Percentiles rank a stretch among this genome's conserved stretches.
phyloP scores from a whole-genome alignment of 345 rosid species.

The Arabis alpina region DNA sequence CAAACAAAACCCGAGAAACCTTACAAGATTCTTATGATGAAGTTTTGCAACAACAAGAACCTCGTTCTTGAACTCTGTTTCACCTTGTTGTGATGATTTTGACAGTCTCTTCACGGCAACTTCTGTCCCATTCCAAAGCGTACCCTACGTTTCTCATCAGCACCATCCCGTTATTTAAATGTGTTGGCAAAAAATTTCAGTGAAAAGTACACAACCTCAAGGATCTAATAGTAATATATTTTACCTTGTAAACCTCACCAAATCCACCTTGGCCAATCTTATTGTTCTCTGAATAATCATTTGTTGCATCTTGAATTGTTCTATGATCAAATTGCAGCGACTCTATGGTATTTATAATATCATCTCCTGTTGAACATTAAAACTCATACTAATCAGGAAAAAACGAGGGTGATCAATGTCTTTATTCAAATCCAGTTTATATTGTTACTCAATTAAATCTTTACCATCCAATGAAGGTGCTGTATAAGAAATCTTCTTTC shows the following conservation, averaged over 20 bases:
- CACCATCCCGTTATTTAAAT: background rate
- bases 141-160: background rate
- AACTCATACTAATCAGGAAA: background rate
- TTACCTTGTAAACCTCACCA: slow-evolving; percentile 65
- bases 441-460: background rate
- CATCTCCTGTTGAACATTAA: slow-evolving; percentile 32
- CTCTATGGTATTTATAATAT: slow-evolving; percentile 43
- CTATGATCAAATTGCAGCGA: slow-evolving; percentile 51
- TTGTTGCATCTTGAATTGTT: slow-evolving; percentile 50
- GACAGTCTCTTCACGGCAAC: slow-evolving; percentile 32
- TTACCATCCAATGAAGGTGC: slow-evolving; percentile 42
- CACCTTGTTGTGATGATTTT: slow-evolving; percentile 30
- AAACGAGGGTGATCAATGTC: background rate
- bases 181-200: background rate
- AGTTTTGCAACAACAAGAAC: slow-evolving; percentile 33
- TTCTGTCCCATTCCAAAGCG: slow-evolving; percentile 9
- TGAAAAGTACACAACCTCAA: background rate
- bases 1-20: slow-evolving; percentile 24
- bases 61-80: slow-evolving; percentile 28
- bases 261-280: slow-evolving; percentile 69
- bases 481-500: slow-evolving; percentile 27
- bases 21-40: slow-evolving; percentile 34
- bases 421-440: background rate
- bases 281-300: slow-evolving; percentile 46
- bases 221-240: background rate